Base-by-base conservation (phyloP, 1,284 basidiomycete genomes). In the Pyrrhoderma noxium region DNA sequence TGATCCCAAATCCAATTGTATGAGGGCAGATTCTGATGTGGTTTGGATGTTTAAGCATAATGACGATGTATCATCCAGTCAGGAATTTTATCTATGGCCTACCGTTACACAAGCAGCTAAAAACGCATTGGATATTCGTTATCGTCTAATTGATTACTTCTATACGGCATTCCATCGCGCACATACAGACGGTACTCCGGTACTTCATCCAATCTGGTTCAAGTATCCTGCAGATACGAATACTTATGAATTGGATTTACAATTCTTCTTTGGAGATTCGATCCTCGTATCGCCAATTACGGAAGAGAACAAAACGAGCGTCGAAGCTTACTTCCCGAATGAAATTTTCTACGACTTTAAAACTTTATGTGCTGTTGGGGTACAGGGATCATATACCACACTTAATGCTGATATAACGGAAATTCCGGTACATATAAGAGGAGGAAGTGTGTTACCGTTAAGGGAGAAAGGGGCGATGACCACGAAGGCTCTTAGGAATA, bases 281-380 rank as follows among this genome's bases (percentile, higher is more conserved):
- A 70, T 86, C 60, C 75, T 85, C 47, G 79, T 85, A 25, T 82
- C 81, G 0, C 83, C 83, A 14, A 82, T 85, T 18, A 79, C 78
- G 1, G 73, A 76, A 35, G 79, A 82, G 56, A 73, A 79, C 62
- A 65, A 76, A 23, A 84, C 77, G 3, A 71, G 75, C 31, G 81
- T 84, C 46, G 67, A 68, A 14, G 70, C 76, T 50, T 77, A 85
- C 62, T 83, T 81, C 64, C 38, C 38, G 38, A 31, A 31, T 40
- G 16, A 21, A 21, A 21, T 40, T 21, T 16, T 40, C 16, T 21
- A 21, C 14, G 38, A 40, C 14, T 16, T 18, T 14, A 4, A 21
- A n/a, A 21, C 19, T 40, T 21, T 21, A 21, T n/a, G 57, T 7
- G 19, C 19, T 7, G 14, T 21, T 7, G 38, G 38, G 5, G 14